Conservation (phyloP, 768 basidiomycete genomes). For the Exsudoporus frostii region DNA sequence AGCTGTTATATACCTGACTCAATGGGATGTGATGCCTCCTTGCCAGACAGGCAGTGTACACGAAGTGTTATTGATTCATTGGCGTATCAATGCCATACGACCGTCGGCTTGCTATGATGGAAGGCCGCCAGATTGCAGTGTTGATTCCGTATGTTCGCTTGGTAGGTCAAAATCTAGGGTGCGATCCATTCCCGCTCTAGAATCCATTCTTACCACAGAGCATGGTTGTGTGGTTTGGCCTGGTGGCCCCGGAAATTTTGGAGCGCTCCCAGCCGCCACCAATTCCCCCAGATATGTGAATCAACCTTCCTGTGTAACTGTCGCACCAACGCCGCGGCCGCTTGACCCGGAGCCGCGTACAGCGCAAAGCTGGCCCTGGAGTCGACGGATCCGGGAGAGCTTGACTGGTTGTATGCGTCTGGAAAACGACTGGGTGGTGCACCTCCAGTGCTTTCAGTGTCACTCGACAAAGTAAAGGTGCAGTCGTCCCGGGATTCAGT, state of each 20-base stretch:
- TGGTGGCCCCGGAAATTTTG: background rate
- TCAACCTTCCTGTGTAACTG: background rate
- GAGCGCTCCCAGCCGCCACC: too few relatives aligned
- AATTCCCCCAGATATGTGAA: background rate
- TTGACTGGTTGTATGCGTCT: background rate
- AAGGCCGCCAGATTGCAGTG: background rate
- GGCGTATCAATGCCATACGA: background rate
- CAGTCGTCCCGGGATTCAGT: background rate
- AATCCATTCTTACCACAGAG: background rate
- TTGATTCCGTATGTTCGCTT: background rate
- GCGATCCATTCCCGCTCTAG: background rate
- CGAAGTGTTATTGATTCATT: background rate
- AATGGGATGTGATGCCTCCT: background rate
- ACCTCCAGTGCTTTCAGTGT: background rate
- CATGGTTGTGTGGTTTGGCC: background rate
- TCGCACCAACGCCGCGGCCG: background rate
- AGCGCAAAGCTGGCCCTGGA: background rate
- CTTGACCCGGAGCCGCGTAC: background rate
- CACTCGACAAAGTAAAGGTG: background rate
- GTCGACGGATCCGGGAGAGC: background rate
- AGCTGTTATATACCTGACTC: conserved; percentile 1
- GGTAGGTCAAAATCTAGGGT: background rate
- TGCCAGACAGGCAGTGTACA: background rate
- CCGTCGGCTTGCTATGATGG: background rate
- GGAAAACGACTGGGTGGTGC: background rate